Evolutionary conservation across 768 basidiomycete genomes (phyloP), one percentile per base, ranked within the genome.

Genomic region (Trametes cingulata): DNA sequence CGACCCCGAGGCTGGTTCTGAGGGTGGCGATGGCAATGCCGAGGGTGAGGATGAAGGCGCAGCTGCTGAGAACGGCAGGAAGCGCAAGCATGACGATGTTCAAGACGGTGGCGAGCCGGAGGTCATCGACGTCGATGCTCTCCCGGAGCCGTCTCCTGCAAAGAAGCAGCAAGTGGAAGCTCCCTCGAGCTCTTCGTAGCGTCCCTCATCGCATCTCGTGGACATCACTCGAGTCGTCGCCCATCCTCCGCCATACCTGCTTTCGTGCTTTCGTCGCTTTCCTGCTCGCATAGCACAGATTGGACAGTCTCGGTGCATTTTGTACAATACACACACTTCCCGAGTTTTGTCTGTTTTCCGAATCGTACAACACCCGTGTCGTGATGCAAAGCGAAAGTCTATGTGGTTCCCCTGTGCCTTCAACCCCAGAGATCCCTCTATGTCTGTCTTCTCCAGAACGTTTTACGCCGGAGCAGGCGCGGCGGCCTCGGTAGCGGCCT

Each of bases 11-110:
- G 4, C 29, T 33, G 29, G 29, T 10, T 4, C 29, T 33, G 29
- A 33, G 29, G 29, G 10, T 33, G 29, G 10, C 6, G 29, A 33
- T 33, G 29, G 29, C 24, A 33, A 64, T 4, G 24, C 12, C 3
- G 22, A 19, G 8, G 41, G 41, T 8, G 41, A 17, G 9, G 17
- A n/a, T 12, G 39, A 17, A 40, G 55, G 58, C 36, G 56, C 56
- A 47, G 51, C 35, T 27, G 36, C 37, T 19, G 35, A 14, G 24
- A 59, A 20, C 8, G 37, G 40, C 40, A 9, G 24, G 40, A 63
- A 68, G 59, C 52, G 55, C 49, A 63, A 60, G 49, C 56, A 56
- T n/a, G 58, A 29, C 6, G 56, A 50, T 27, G 4, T 39, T 15
- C 41, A 55, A 40, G 25, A 19, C 4, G 47, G 33, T 9, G 29